Base-by-base conservation (phyloP, 495 filamentous ascomycete species). In the Penicillium salamii region DNA sequence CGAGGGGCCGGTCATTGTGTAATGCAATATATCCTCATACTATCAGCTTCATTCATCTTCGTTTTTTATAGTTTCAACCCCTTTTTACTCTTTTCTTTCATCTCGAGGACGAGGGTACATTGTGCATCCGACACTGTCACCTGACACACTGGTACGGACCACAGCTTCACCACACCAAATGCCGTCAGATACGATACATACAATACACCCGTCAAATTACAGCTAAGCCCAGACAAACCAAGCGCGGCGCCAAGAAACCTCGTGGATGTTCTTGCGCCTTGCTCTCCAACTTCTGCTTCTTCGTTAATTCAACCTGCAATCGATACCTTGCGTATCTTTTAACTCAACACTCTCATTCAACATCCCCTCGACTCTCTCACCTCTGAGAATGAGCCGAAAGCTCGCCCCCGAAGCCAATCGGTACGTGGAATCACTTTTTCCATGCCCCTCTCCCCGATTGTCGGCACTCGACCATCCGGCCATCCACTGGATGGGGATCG, bases 321-420 rank as follows among this genome's bases (percentile, higher is more conserved):
- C 49, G 61, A 55, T 62, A 62, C 61, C 61, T 52, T 42, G 49
- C 48, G 61, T 63, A 63, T 63, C 57, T 50, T 21, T 41, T 45
- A 50, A 38, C 38, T 50, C 29, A 46, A 52, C 46, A 53, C 51
- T 50, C 44, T 48, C 52, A 46, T 44, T 54, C 39, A 49, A 46
- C 15, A 50, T 44, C 35, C 36, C 14, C 11, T 31, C 13, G 33
- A 47, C 42, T 40, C 31, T 33, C 59, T 53, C 58, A 49, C 42
- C 60, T 46, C 68, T 61, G 63, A 76, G 71, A 65, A 76, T 76
- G 73, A 75, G 71, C 70, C 71, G 73, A 57, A 95, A 96, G 79
- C 85, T 95, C 77, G 89, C 90, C 75, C 89, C 91, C 69, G 90
- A 96, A 86, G 90, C 92, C 75, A 95, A 95, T 79, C 84, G 89